Percentiles rank a stretch among this genome's conserved stretches.
These are phyloP conservation scores for Camellia granthamiana DNA, from an alignment of 148 eudicot species.

Conservation along the genomic window DNA sequence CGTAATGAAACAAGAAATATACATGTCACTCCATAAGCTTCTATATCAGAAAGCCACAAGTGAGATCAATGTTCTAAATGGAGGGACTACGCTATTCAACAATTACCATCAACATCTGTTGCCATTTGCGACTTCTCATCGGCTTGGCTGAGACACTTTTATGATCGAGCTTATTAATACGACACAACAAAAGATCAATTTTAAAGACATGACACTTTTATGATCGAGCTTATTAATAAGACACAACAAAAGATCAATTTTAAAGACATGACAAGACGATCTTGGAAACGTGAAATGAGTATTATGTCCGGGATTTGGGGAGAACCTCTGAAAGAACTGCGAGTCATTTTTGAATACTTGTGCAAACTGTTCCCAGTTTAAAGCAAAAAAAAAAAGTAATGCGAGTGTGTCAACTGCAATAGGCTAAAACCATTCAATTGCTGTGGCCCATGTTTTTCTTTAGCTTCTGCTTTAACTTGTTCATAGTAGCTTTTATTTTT, in stretches of 20 bases:
- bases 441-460: background rate
- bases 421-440: background rate
- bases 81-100: slow-evolving; percentile 31
- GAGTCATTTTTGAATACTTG: background rate
- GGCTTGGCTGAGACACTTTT: slow-evolving; percentile 26
- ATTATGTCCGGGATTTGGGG: background rate
- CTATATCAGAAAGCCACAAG: slow-evolving; percentile 41
- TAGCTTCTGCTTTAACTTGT: background rate
- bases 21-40: slow-evolving; percentile 68
- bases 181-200: no score
- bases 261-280: background rate
- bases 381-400: no score
- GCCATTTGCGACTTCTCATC: slow-evolving; percentile 41
- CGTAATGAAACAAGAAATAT: slow-evolving; percentile 67
- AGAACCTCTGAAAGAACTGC: no score
- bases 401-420: background rate
- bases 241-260: background rate
- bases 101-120: slow-evolving; percentile 37
- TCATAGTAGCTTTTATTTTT: background rate
- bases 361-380: no score
- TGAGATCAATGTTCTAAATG: slow-evolving; percentile 18
- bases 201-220: slow-evolving; percentile 1
- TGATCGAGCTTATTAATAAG: slow-evolving; percentile 15
- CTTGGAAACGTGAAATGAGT: background rate
- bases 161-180: slow-evolving; percentile 9